Percentiles rank a stretch among this genome's conserved stretches.
Evolutionary conservation across 139 green algal species (phyloP).

Genomic region (Micractinium conductrix): DNA sequence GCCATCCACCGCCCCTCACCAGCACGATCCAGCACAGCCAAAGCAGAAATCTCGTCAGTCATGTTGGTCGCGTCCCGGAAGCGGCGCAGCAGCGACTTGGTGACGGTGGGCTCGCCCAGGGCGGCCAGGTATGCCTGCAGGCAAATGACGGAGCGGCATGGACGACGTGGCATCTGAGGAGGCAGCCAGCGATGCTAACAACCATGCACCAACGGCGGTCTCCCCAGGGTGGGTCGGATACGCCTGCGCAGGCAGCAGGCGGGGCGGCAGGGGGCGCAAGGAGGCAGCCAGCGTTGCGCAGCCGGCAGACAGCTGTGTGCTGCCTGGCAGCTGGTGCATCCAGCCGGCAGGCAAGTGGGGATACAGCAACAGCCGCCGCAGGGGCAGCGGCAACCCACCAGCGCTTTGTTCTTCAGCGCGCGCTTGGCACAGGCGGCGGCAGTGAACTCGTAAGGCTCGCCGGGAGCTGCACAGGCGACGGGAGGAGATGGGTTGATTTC

Average conservation of each 20-base stretch:
- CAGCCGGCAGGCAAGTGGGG: too few species aligned
- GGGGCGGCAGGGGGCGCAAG: too few species aligned
- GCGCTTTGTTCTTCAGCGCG: constrained; percentile 85
- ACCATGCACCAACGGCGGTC: too few species aligned
- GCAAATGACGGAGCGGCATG: neutral
- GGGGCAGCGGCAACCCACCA: too few species aligned
- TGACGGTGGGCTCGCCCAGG: constrained; percentile 74
- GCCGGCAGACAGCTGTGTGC: too few species aligned
- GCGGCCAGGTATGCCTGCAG: constrained; percentile 65
- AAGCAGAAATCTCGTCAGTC: constrained; percentile 92
- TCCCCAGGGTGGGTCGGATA: too few species aligned
- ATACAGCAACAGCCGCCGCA: too few species aligned
- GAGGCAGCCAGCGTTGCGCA: too few species aligned
- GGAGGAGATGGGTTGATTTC: too few species aligned
- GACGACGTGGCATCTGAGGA: neutral
- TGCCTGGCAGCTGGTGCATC: too few species aligned
- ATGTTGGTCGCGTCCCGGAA: constrained; percentile 92
- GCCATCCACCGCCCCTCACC: constrained; percentile 1
- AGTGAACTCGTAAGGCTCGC: constrained; percentile 67
- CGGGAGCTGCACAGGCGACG: neutral
- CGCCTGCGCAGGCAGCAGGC: too few species aligned
- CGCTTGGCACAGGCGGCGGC: constrained; percentile 69
- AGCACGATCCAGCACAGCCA: constrained; percentile 71
- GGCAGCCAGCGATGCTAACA: too few species aligned
- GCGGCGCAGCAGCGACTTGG: constrained; percentile 62